Conservation (phyloP, 345 rosid genomes). For the Bruguiera sexangula region DNA sequence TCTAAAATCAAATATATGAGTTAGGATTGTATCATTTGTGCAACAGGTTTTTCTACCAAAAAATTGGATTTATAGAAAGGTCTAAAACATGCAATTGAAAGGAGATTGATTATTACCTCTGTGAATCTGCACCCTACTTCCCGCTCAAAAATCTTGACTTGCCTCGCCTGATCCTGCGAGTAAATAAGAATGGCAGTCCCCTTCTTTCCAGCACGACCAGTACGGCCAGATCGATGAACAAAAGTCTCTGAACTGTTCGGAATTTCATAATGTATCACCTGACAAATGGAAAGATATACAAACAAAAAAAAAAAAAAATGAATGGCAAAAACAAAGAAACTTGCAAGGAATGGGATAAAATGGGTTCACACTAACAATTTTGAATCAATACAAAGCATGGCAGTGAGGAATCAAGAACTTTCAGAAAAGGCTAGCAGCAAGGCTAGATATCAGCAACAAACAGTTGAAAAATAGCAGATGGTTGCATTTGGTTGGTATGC, state of each 20-base stretch:
- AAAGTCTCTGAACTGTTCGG: constrained; percentile 88
- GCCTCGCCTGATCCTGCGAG: constrained; percentile 57
- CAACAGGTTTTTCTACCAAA: background rate
- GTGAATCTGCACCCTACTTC: constrained; percentile 81
- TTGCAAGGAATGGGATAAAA: too few relatives aligned
- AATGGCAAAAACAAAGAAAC: too few relatives aligned
- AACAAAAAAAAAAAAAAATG: too few relatives aligned
- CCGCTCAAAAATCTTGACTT: constrained; percentile 61
- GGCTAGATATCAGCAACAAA: too few relatives aligned
- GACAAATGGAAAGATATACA: background rate
- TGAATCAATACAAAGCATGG: too few relatives aligned
- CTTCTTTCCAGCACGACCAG: constrained; percentile 99
- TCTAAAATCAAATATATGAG: background rate
- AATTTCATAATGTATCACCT: constrained; percentile 92
- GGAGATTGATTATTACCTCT: constrained; percentile 46
- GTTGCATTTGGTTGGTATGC: too few relatives aligned
- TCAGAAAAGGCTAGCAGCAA: too few relatives aligned
- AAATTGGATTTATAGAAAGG: background rate
- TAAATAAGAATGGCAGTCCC: constrained; percentile 85
- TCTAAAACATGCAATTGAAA: constrained; percentile 5
- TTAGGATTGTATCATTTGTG: background rate
- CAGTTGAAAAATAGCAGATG: too few relatives aligned
- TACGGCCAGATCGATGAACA: constrained; percentile 97
- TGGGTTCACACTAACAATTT: too few relatives aligned
- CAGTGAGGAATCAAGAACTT: too few relatives aligned